phyloP scores from a whole-genome alignment of 164 flowering plant species.

The Chimonanthus salicifolius region DNA sequence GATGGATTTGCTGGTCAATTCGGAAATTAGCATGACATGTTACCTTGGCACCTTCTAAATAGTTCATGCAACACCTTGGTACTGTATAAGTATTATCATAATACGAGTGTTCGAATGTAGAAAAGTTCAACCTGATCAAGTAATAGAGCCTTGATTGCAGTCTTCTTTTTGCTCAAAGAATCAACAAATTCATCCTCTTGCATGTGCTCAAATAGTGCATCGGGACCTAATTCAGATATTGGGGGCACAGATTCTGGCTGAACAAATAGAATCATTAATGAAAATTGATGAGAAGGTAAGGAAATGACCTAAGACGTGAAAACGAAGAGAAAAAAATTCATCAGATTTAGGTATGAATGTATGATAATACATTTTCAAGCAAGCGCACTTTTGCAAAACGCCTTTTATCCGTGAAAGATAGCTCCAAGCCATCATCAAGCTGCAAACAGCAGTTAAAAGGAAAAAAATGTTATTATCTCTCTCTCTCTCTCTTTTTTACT shows the following conservation, averaged over 20 bases:
- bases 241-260: slow-evolving; percentile 83
- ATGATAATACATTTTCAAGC: slow-evolving; percentile 66
- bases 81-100: slow-evolving; percentile 2
- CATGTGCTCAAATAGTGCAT: slow-evolving; percentile 84
- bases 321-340: neutral
- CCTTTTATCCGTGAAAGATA: slow-evolving; percentile 98
- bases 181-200: slow-evolving; percentile 46
- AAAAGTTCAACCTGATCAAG: slow-evolving; percentile 80
- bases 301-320: slow-evolving; percentile 3
- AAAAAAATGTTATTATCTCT: too few relatives aligned
- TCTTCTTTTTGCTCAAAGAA: slow-evolving; percentile 70
- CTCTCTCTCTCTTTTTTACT: too few relatives aligned
- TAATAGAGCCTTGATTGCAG: slow-evolving; percentile 71
- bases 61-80: neutral
- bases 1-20: too few relatives aligned
- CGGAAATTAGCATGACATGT: too few relatives aligned
- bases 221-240: slow-evolving; percentile 96
- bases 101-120: neutral
- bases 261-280: slow-evolving; percentile 17
- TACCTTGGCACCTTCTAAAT: neutral
- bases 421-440: slow-evolving; percentile 90
- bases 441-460: slow-evolving; percentile 25
- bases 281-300: neutral
- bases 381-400: slow-evolving; percentile 94
- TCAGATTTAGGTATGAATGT: neutral